phyloP scores from a whole-genome alignment of 345 rosid genomes.

The Bruguiera parviflora region DNA sequence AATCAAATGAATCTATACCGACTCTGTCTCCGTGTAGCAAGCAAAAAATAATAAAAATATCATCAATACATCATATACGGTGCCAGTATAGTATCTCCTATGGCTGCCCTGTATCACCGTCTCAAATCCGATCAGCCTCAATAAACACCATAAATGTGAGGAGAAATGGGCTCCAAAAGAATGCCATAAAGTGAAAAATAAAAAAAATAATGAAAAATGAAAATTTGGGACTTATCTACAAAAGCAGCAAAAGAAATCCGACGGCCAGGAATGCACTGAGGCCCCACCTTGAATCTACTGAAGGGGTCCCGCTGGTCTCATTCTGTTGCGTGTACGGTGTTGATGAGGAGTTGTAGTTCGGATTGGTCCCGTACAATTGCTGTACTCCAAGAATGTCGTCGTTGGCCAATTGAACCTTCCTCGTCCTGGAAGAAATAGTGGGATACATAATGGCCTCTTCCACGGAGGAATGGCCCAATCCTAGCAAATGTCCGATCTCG shows the following conservation, averaged over 20 bases:
- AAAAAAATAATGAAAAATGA: too few relatives aligned
- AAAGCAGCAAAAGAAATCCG: conserved; percentile 30
- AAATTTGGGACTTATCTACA: conserved; percentile 15
- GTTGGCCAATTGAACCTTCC: conserved; percentile 49
- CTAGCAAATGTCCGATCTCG: conserved; percentile 91
- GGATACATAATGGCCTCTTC: conserved; percentile 83
- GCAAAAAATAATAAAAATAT: too few relatives aligned
- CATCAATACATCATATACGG: too few relatives aligned
- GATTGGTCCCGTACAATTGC: conserved; percentile 70
- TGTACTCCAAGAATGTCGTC: conserved; percentile 79
- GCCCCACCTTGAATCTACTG: conserved; percentile 22
- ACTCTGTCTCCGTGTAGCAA: too few relatives aligned
- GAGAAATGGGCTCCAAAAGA: too few relatives aligned
- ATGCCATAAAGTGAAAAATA: too few relatives aligned
- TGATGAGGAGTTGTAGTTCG: conserved; percentile 46
- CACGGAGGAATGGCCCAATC: conserved; percentile 86
- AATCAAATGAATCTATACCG: too few relatives aligned
- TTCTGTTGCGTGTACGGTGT: conserved; percentile 39
- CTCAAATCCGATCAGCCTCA: too few relatives aligned
- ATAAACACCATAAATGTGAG: too few relatives aligned
- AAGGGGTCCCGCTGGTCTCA: conserved; percentile 40
- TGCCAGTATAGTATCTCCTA: too few relatives aligned
- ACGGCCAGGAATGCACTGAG: conserved; percentile 29
- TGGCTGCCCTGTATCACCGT: too few relatives aligned
- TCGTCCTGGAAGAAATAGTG: conserved; percentile 54